phyloP scores from a whole-genome alignment of 768 basidiomycete genomes.

The Lentinus tigrinus region DNA sequence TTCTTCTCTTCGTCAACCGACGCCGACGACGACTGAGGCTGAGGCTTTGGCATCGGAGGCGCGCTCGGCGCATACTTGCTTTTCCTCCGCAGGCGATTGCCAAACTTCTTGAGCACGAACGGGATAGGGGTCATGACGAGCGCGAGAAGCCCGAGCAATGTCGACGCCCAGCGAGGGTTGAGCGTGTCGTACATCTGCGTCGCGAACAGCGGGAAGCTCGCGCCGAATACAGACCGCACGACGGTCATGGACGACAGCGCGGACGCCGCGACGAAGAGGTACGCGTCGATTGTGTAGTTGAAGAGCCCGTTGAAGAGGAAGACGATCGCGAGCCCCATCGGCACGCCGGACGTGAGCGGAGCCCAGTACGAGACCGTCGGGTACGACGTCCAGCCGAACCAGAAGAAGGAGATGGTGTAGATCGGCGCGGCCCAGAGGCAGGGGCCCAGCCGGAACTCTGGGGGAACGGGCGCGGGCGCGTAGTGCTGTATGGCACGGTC shows the following conservation, averaged over 20 bases:
- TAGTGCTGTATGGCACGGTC: constrained; percentile 40
- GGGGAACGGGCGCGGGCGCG: constrained; percentile 57
- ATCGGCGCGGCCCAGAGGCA: constrained; percentile 52
- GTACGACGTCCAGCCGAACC: constrained; percentile 69
- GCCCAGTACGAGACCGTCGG: constrained; percentile 53
- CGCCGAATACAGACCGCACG: constrained; percentile 37
- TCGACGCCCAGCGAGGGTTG: constrained; percentile 57
- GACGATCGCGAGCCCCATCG: constrained; percentile 52
- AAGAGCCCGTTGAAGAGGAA: constrained; percentile 57
- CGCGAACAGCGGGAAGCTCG: constrained; percentile 29
- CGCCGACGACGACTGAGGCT: neutral
- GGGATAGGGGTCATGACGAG: constrained; percentile 48
- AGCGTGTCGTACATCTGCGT: constrained; percentile 52
- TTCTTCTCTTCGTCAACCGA: neutral
- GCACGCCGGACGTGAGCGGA: constrained; percentile 48
- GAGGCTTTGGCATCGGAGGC: neutral
- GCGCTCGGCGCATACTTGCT: constrained; percentile 28
- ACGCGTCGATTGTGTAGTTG: constrained; percentile 67
- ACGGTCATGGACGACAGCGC: constrained; percentile 59
- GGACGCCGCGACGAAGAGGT: constrained; percentile 55
- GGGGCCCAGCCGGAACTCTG: constrained; percentile 56
- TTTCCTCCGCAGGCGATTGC: constrained; percentile 22
- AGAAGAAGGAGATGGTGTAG: constrained; percentile 59
- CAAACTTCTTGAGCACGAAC: constrained; percentile 27
- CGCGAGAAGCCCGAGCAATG: constrained; percentile 54